Conservation (phyloP, 371 early-diverging fungal species). For the Sporodiniella umbellata region DNA sequence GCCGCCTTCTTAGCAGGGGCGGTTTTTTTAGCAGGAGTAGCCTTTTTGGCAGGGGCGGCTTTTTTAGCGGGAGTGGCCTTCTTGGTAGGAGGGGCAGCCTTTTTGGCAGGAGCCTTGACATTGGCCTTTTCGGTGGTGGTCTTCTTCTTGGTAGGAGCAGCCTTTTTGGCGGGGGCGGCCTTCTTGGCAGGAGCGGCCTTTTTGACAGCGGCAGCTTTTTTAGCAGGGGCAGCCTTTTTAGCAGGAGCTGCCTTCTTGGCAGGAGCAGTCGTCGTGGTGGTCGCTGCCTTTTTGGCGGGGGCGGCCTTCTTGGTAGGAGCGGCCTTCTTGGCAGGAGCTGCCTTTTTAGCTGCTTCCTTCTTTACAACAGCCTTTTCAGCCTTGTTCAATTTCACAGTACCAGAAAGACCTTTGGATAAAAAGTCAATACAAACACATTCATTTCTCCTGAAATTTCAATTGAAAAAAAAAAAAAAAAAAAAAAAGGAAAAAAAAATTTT, state of each 20-base stretch:
- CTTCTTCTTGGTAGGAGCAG: conserved; percentile 36
- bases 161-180: conserved; percentile 9
- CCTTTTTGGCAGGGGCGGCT: conserved; percentile 39
- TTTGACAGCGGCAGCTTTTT: too few relatives aligned
- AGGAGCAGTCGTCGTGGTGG: too few relatives aligned
- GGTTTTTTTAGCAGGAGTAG: conserved; percentile 19
- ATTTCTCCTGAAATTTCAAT: too few relatives aligned
- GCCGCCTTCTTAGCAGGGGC: conserved; percentile 19
- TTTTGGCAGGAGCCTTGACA: conserved; percentile 32
- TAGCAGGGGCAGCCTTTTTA: conserved; percentile 46
- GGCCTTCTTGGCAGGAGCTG: conserved; percentile 46
- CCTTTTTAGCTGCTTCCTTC: conserved; percentile 46
- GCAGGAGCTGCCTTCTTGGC: conserved; percentile 23
- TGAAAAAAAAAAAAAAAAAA: background rate
- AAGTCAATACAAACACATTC: conserved; percentile 1
- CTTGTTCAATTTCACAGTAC: conserved; percentile 72
- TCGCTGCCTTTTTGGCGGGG: too few relatives aligned
- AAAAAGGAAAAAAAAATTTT: too few relatives aligned
- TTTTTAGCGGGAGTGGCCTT: conserved; percentile 52
- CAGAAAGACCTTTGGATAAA: conserved; percentile 47
- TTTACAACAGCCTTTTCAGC: conserved; percentile 23
- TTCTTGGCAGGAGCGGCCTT: conserved; percentile 86
- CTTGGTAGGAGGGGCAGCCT: conserved; percentile 51
- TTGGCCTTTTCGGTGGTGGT: conserved; percentile 28
- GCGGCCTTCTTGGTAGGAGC: conserved; percentile 46